phyloP scores from a whole-genome alignment of 805 yeast genomes.

The Clavispora carvajalis region DNA sequence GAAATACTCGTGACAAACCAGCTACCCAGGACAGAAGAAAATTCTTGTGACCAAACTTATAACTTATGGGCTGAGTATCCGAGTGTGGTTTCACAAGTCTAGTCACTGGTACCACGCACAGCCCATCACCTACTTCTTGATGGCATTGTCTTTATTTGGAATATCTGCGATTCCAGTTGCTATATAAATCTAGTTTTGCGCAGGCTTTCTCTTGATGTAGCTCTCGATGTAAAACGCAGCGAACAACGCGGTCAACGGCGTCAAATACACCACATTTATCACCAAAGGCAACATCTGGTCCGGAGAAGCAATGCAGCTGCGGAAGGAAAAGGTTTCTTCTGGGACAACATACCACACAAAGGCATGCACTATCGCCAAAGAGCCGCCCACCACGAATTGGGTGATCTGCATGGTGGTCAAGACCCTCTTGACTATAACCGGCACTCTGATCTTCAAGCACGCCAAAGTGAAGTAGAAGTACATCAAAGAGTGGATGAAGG shows the following conservation, averaged over 20 bases:
- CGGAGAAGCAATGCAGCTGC: constrained; percentile 48
- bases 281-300: constrained; percentile 60
- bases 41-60: no score
- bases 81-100: no score
- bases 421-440: constrained; percentile 49
- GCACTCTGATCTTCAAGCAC: constrained; percentile 54
- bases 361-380: constrained; percentile 58
- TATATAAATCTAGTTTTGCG: constrained; percentile 1
- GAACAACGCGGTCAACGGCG: constrained; percentile 64
- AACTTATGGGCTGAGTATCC: no score
- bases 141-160: no score
- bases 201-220: constrained; percentile 32
- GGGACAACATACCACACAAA: constrained; percentile 57
- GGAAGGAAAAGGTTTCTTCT: constrained; percentile 25
- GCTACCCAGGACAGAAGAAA: no score
- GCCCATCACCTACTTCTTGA: no score
- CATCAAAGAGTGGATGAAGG: constrained; percentile 74
- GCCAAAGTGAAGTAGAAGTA: constrained; percentile 62
- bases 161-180: no score
- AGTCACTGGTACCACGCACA: no score
- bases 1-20: no score
- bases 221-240: constrained; percentile 62
- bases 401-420: constrained; percentile 64
- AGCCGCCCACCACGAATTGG: constrained; percentile 66
- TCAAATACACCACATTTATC: constrained; percentile 58